Evolutionary conservation across 495 filamentous ascomycete genomes (phyloP).

Genomic region (Neurospora sp.): DNA sequence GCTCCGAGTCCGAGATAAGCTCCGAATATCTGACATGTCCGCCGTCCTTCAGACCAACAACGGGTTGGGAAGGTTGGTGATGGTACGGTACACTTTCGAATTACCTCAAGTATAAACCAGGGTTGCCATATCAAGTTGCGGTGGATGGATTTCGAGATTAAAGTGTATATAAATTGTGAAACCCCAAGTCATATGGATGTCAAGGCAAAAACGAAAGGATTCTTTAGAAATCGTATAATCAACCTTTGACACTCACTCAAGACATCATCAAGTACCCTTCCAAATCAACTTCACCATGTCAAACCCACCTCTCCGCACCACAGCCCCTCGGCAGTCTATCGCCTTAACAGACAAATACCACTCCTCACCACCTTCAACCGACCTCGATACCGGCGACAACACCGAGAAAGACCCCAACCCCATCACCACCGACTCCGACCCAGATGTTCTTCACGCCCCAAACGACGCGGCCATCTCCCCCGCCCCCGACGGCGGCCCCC

Average conservation of each 20-base stretch:
- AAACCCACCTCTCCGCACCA: background rate
- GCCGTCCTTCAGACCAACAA: background rate
- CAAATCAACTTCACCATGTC: background rate
- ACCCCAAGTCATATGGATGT: background rate
- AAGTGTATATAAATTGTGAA: background rate
- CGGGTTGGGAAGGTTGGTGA: background rate
- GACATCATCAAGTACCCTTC: background rate
- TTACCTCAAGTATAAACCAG: background rate
- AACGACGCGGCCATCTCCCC: background rate
- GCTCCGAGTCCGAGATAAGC: background rate
- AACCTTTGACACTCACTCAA: background rate
- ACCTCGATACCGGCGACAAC: background rate
- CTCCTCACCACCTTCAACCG: background rate
- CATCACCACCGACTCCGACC: background rate
- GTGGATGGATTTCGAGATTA: background rate
- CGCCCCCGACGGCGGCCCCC: slow-evolving; percentile 17
- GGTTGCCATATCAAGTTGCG: background rate
- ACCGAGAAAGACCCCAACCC: background rate
- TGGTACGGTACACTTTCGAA: background rate
- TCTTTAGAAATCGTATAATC: background rate
- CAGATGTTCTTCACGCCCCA: background rate
- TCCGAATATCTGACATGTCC: background rate
- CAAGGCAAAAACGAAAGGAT: background rate
- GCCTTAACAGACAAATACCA: background rate
- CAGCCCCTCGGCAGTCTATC: background rate